These are phyloP conservation scores for Wallacemonas sp. DNA, from an alignment of 208 protist genomes.

Conservation along the genomic window DNA sequence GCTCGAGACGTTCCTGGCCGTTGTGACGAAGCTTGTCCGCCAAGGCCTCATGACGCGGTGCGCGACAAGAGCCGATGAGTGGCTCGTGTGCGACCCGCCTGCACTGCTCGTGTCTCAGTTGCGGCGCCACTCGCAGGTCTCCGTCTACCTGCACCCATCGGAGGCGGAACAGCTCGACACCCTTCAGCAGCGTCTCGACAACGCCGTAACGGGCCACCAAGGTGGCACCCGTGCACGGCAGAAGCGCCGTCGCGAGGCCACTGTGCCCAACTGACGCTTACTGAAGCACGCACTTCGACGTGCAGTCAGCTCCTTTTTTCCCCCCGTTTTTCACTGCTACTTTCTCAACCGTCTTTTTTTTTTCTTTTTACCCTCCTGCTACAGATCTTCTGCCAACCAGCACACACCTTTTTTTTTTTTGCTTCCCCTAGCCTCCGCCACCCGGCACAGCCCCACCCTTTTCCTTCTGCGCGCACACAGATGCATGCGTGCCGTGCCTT, in stretches of 20 bases:
- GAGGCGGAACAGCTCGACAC: slow-evolving; percentile 9
- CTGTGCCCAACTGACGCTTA: not conserved
- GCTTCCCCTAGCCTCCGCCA: not conserved
- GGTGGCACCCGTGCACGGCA: not conserved
- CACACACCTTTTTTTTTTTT: slow-evolving; percentile 8
- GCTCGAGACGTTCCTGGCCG: slow-evolving; percentile 17
- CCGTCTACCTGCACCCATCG: slow-evolving; percentile 22
- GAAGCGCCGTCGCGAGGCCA: not conserved
- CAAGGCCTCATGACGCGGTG: slow-evolving; percentile 27
- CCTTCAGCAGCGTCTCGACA: not conserved
- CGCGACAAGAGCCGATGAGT: slow-evolving; percentile 18
- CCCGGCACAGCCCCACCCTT: too few species aligned
- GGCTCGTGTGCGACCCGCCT: slow-evolving; percentile 29
- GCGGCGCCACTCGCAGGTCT: slow-evolving; percentile 16
- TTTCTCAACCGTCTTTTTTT: not conserved
- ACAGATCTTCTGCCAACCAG: too few species aligned
- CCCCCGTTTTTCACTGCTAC: too few species aligned
- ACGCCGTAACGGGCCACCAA: not conserved
- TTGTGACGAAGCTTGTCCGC: slow-evolving; percentile 36
- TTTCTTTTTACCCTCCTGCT: slow-evolving; percentile 12
- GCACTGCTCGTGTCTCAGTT: slow-evolving; percentile 21
- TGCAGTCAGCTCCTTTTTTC: too few species aligned
- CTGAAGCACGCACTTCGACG: too few species aligned
- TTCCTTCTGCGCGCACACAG: too few species aligned
- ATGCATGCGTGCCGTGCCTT: too few species aligned